Evolutionary conservation across 257 asterid genomes (phyloP), one percentile per base, ranked within the genome.

Genomic region (Vinca minor): DNA sequence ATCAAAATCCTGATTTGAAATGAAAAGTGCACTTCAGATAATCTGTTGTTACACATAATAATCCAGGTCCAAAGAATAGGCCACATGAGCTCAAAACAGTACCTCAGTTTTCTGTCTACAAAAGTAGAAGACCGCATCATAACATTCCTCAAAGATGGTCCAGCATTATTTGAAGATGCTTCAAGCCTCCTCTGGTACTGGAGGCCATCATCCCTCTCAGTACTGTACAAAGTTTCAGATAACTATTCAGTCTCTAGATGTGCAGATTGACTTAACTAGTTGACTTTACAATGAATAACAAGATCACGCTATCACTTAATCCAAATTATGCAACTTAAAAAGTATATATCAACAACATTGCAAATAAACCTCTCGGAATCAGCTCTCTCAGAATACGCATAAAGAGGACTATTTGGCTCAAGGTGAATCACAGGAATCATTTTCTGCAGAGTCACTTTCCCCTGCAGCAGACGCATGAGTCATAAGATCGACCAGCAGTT

Each of bases 351-450:
- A 18, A 63, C 42, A 50, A 31, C 32, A 46, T 20, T 32, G 12
- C 45, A 13, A 45, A 39, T 60, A 71, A 62, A 91, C 99, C 95
- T 80, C 76, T 84, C 97, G 38, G 84, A 70, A 79, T 93, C 97
- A 63, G 65, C 85, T 76, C 83, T 74, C 69, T 93, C 98, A 9
- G 97, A 71, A 74, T 82, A 81, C 69, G 95, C 98, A 67, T 73
- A 89, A 15, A 89, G 88, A 62, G 99, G 99, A 78, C 99, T 93
- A 71, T 93, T 89, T 56, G 99, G 97, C 78, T 89, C 99, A 81
- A 93, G 99, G 99, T 35, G 99, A 93, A 85, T 93, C 99, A 61
- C 97, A 93, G 54, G 99, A 93, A 78, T 93, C 99, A 84, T 93
- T 93, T 81, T 93, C 99, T 64, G 99, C 99, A 75, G 97, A 89